Evolutionary conservation across 1,139 yeast genomes (phyloP), one percentile per base, ranked within the genome.

Genomic region (Protomyces gravidus): DNA sequence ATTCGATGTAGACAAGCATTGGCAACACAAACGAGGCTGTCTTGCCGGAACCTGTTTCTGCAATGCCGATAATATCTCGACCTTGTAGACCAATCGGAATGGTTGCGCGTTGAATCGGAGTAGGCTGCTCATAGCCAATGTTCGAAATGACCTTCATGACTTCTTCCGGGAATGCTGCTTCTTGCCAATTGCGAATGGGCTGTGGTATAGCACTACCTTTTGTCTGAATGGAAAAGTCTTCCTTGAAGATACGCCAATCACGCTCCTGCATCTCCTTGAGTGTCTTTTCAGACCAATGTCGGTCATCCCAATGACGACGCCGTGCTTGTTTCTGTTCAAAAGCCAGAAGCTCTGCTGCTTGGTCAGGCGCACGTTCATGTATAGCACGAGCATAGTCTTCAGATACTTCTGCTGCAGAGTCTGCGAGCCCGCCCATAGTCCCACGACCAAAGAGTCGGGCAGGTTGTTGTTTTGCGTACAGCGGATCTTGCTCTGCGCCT

Each of bases 41-140:
- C 70, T 92, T 92, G 68, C 97, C 98, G 0, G 96, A 87, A 25
- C 97, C 98, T 0, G 98, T 92, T 66, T 89, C 92, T 0, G 97
- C 97, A n/a, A 90, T 80, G 26, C 96, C 97, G 26, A 90, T 78
- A 3, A 89, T 77, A 70, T 92, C 97, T 45, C 79, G 70, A 2
- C 77, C 73, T 0, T 74, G 69, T 36, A 86, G 66, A 0, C 88
- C 87, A 49, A 86, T 76, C 0, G 97, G 97, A 11, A 90, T 81
- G 0, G 97, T 80, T 0, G 94, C 95, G 63, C 96, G 73, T 69
- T 92, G 98, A 62, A 92, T 85, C 0, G 97, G 92, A 0, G 97
- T 87, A 1, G 98, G 96, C 5, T 79, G 80, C 0, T 65, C 65
- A 67, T 80, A 87, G 0, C 80, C 78, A 2, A 84, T 69, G 7